Percentiles rank a stretch among this genome's conserved stretches.
Evolutionary conservation across 208 protist genomes (phyloP).

Genomic region (Leishmania lainsoni): DNA sequence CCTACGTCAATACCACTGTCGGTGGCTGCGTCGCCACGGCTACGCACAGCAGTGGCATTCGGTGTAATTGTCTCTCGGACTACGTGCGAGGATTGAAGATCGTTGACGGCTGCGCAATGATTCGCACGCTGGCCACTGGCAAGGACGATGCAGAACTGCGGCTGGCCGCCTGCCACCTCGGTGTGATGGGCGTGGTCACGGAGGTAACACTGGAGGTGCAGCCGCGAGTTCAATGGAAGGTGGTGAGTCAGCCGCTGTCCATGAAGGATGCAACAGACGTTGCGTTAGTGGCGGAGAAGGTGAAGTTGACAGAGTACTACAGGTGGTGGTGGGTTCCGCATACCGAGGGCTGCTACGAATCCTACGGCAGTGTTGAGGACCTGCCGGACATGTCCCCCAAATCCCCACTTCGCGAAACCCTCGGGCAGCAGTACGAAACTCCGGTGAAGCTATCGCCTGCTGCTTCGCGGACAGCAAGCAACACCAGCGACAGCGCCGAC

Average conservation of each 20-base stretch:
- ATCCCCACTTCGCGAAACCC: neutral
- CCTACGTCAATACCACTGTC: conserved; percentile 62
- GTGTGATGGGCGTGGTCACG: conserved; percentile 65
- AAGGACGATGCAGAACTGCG: conserved; percentile 35
- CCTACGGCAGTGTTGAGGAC: conserved; percentile 40
- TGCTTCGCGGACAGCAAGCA: neutral
- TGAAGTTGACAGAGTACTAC: conserved; percentile 54
- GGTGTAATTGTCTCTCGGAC: conserved; percentile 48
- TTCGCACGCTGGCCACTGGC: conserved; percentile 21
- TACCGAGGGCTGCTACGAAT: conserved; percentile 75
- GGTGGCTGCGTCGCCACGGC: conserved; percentile 65
- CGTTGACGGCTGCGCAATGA: conserved; percentile 51
- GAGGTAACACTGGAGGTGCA: conserved; percentile 64
- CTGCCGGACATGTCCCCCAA: neutral
- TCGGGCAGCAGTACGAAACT: neutral
- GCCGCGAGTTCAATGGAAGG: conserved; percentile 43
- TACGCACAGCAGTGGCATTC: conserved; percentile 67
- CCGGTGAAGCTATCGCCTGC: neutral
- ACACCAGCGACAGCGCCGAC: neutral
- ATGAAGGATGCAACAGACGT: conserved; percentile 40
- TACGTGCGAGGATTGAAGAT: conserved; percentile 50
- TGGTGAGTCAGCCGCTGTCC: conserved; percentile 47
- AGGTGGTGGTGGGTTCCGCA: conserved; percentile 85
- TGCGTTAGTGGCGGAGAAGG: conserved; percentile 37
- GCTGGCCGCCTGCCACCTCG: conserved; percentile 66